Evolutionary conservation across 495 filamentous ascomycete species (phyloP).

Genomic region (Neurospora sublineolata): DNA sequence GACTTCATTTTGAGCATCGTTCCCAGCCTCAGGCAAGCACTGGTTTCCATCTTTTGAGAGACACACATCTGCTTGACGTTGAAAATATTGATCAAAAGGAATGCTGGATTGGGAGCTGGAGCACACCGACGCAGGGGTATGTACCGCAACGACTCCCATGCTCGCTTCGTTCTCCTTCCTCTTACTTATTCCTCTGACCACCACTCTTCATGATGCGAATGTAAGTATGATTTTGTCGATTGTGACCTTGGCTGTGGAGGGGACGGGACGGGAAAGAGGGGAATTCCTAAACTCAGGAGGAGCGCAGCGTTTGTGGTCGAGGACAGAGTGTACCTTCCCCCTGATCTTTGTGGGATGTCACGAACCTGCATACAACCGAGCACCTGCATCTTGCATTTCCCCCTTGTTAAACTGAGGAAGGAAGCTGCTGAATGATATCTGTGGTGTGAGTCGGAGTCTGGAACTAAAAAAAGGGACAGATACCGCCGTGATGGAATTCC

Average conservation of each 20-base stretch:
- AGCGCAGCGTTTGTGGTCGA: neutral
- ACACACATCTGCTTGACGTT: neutral
- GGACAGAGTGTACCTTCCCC: neutral
- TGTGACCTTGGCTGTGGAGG: neutral
- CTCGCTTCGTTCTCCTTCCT: neutral
- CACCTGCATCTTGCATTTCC: slow-evolving; percentile 11
- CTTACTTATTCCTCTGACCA: neutral
- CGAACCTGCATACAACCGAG: slow-evolving; percentile 22
- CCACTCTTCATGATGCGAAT: neutral
- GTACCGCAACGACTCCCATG: neutral
- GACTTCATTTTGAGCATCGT: neutral
- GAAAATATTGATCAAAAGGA: neutral
- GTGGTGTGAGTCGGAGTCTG: neutral
- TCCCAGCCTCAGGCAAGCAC: neutral
- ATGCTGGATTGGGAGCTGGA: neutral
- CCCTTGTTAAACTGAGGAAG: neutral
- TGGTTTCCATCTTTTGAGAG: neutral
- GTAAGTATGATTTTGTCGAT: neutral
- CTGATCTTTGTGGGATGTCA: neutral
- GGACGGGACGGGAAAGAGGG: neutral
- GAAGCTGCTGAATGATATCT: neutral
- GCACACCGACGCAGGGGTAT: neutral
- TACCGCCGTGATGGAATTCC: neutral
- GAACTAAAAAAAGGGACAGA: neutral
- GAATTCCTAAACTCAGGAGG: neutral